Evolutionary conservation across 768 basidiomycete genomes (phyloP), one percentile per base, ranked within the genome.

Genomic region (Leucosporidium yakuticum): DNA sequence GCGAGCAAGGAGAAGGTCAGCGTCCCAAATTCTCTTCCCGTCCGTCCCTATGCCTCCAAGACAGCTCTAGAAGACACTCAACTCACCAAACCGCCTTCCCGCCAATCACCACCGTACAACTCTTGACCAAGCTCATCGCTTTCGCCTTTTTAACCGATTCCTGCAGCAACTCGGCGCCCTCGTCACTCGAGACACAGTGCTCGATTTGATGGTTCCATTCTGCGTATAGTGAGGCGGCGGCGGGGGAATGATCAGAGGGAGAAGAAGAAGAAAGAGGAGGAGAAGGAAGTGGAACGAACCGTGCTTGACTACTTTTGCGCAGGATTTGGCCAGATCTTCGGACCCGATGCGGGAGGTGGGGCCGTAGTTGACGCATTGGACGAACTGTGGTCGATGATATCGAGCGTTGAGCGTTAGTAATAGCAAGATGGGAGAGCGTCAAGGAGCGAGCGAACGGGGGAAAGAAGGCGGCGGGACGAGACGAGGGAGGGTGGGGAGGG

Each of bases 51-150:
- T n/a, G n/a, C n/a, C n/a, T n/a, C n/a, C n/a, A n/a, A n/a, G n/a
- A n/a, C n/a, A n/a, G n/a, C n/a, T n/a, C n/a, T n/a, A n/a, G n/a
- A n/a, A n/a, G n/a, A n/a, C n/a, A n/a, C n/a, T n/a, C 34, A 23
- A 23, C 63, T 31, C n/a, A 64, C 63, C 71, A 64, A 2, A 73
- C 50, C 69, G 83, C 80, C 71, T 80, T 81, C 4, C 81, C 83
- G 73, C 84, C 87, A 74, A 97, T 89, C 49, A 91, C 74, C 55
- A 97, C 81, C 11, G 92, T 92, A 80, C 93, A 96, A 76, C 91
- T 93, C 79, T 87, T 92, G 63, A 86, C 88, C 74, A 67, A 61
- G 39, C 65, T 60, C 34, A 64, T 64, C 7, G 34, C 56, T 7
- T 39, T 59, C 44, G 64, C 50, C 20, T 62, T 60, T 36, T 59